Conservation (phyloP, 495 filamentous ascomycete species). For the Pyronema domesticum region DNA sequence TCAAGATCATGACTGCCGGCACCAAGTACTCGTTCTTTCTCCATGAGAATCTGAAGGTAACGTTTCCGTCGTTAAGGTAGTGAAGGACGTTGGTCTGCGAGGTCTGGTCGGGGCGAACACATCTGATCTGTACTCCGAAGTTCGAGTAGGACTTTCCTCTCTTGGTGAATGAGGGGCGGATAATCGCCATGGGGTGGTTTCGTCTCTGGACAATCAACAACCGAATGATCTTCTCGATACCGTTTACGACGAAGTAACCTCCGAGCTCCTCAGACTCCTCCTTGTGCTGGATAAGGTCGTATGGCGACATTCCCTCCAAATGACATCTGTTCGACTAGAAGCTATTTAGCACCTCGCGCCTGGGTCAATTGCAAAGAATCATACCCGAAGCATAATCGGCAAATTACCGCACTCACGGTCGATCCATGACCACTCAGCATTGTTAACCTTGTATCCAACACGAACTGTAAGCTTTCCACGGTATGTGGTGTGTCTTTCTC, state of each 20-base stretch:
- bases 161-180: constrained; percentile 69
- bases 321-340: constrained; percentile 70
- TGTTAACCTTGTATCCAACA: constrained; percentile 68
- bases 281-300: constrained; percentile 63
- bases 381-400: constrained; percentile 79
- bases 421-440: constrained; percentile 61
- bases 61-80: constrained; percentile 85
- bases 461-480: constrained; percentile 65
- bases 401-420: constrained; percentile 71
- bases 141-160: constrained; percentile 73
- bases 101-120: constrained; percentile 83
- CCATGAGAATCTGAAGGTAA: constrained; percentile 96
- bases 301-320: constrained; percentile 64
- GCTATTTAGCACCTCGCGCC: constrained; percentile 8
- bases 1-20: constrained; percentile 88
- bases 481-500: constrained; percentile 86
- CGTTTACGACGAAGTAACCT: constrained; percentile 83
- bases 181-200: constrained; percentile 88
- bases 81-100: constrained; percentile 95
- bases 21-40: constrained; percentile 89
- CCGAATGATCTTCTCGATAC: constrained; percentile 89
- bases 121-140: constrained; percentile 77
- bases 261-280: constrained; percentile 75
- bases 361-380: neutral
- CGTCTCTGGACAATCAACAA: constrained; percentile 73